Conservation (phyloP, 257 asterid species). For the Ligustrum vulgare region DNA sequence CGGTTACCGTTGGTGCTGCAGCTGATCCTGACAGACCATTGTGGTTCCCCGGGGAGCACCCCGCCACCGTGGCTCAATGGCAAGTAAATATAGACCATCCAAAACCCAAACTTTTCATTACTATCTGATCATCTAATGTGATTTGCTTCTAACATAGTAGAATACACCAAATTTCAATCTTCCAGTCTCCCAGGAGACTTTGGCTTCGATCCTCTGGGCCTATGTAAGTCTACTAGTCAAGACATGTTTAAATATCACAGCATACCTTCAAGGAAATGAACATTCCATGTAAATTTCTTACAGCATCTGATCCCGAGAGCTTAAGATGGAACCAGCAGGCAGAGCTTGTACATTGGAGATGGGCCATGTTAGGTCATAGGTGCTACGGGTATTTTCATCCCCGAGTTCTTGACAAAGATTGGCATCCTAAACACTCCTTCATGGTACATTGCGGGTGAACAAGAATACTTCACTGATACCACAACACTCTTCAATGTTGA, state of each 20-base stretch:
- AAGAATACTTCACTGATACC: slow-evolving; percentile 86
- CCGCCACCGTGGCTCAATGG: slow-evolving; percentile 99
- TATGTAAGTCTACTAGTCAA: slow-evolving; percentile 42
- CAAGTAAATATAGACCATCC: slow-evolving; percentile 41
- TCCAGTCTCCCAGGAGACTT: slow-evolving; percentile 99
- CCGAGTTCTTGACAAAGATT: slow-evolving; percentile 82
- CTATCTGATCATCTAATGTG: background rate
- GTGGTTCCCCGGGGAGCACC: slow-evolving; percentile 99
- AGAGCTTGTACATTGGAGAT: slow-evolving; percentile 90
- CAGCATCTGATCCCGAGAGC: slow-evolving; percentile 95
- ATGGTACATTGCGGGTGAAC: slow-evolving; percentile 97
- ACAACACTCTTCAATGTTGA: slow-evolving; percentile 81
- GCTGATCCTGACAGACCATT: slow-evolving; percentile 90
- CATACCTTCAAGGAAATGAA: background rate
- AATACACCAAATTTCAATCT: background rate
- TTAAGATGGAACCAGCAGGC: slow-evolving; percentile 89
- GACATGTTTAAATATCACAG: background rate
- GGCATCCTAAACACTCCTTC: slow-evolving; percentile 93
- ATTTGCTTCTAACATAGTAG: background rate
- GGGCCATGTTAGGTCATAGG: slow-evolving; percentile 99
- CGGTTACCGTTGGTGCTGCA: slow-evolving; percentile 52
- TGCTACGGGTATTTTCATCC: slow-evolving; percentile 97
- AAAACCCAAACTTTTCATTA: too few species aligned
- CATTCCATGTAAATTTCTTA: background rate
- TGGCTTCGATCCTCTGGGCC: slow-evolving; percentile 97